Evolutionary conservation across 495 filamentous ascomycete genomes (phyloP), one percentile per base, ranked within the genome.

Genomic region (Lasiosphaeris hirsuta): DNA sequence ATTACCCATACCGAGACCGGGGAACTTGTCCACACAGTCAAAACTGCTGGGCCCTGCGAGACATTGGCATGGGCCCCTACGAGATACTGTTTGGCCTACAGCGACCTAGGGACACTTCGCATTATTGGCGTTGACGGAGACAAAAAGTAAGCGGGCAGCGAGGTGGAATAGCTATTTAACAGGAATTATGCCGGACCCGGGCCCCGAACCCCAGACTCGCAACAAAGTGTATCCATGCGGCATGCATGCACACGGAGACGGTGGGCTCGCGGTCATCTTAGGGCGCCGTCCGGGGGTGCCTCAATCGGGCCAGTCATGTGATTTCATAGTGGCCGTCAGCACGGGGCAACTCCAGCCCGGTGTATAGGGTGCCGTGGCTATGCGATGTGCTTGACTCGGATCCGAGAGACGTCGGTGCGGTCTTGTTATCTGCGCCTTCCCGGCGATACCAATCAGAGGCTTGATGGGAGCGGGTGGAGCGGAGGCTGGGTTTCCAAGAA

Each of bases 61-160:
- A 78, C 86, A 40, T 87, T 96, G 7, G 86, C 86, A 6, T 98
- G 93, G 93, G 92, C 96, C 69, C 94, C 94, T 4, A 88, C 81
- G 37, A 77, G 87, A 65, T 98, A 97, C 65, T 90, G 85, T 78
- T 68, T 98, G 50, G 94, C 93, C 10, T 96, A 96, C 76, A 87
- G 89, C 18, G 94, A 95, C 63, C 75, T 84, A 4, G 85, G 86
- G 0, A 88, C 86, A 14, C 74, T 98, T 61, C 92, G 86, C 76
- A 92, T 97, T 69, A 78, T 96, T 48, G 90, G 90, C 37, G 59
- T 75, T 14, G 76, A 76, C 55, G 54, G 64, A 10, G 76, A 78
- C 47, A 66, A 69, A 41, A 78, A 76, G 61, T 76, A 51, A 63
- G 2, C 23, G 23, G 23, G 23, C 5, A 30, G 23, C 23, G 2